phyloP scores from a whole-genome alignment of 352 stramenopile species.

The Aphanomyces astaci region DNA sequence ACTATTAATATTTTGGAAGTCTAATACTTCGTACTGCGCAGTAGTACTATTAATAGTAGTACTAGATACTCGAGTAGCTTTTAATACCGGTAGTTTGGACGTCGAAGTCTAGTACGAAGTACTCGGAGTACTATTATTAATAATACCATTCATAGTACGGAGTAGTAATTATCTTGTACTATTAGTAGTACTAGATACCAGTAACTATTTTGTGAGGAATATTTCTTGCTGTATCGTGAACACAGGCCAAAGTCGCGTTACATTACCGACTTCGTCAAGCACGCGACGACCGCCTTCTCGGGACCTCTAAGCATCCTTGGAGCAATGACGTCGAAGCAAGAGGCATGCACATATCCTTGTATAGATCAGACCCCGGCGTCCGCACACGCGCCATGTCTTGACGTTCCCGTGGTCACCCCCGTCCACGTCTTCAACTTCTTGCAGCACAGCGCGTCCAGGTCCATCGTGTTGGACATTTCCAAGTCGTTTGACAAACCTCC shows the following conservation, averaged over 20 bases:
- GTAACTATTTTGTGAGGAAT: too few species aligned
- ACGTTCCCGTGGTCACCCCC: background rate
- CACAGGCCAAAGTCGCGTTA: background rate
- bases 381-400: background rate
- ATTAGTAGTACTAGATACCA: too few species aligned
- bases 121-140: background rate
- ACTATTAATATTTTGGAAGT: too few species aligned
- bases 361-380: background rate
- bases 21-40: too few species aligned
- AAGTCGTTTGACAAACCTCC: background rate
- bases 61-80: too few species aligned
- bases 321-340: background rate
- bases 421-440: conserved; percentile 16
- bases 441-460: background rate
- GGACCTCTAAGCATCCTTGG: background rate
- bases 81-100: too few species aligned
- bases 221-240: background rate
- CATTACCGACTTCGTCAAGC: background rate
- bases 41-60: too few species aligned
- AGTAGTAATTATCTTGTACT: too few species aligned
- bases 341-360: background rate
- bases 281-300: background rate
- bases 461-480: conserved; percentile 1
- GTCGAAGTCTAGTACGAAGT: background rate
- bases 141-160: too few species aligned